Evolutionary conservation across 2,329 filamentous ascomycete species (phyloP), one percentile per base, ranked within the genome.

Genomic region (Pyricularia sp.): DNA sequence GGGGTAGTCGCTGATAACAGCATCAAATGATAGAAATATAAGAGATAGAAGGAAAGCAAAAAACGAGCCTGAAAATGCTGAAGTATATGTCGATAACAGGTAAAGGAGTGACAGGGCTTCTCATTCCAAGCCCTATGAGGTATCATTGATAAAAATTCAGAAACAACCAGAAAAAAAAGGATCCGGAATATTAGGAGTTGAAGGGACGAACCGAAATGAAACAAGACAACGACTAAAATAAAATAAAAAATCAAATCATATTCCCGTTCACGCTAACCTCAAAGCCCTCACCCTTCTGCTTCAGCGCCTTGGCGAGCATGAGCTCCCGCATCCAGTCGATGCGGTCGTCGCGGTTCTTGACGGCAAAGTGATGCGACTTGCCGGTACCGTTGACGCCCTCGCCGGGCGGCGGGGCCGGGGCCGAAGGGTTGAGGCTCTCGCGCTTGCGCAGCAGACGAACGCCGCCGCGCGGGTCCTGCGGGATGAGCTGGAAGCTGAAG

Each of bases 271-370:
- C 85, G 72, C 86, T 89, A 70, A 94, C 85, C 77, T 93, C 89
- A 70, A 89, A 93, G 22, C 91, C 91, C 70, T 91, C 87, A 61
- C 85, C 87, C 82, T 93, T 94, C 76, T 91, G 88, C 79, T 88
- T 90, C 73, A 91, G 79, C 22, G 91, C 91, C 79, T 94, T 94
- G 64, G 91, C 91, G 60, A 96, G 84, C 91, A 96, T 96, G 67
- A 96, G 79, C 81, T 96, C 91, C 65, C 91, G 83, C 91, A 96
- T 96, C 94, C 94, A 99, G 74, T 97, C 93, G 71, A 97, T 97
- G 67, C 93, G 84, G 73, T 97, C 90, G 72, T 97, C 91, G 16
- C 92, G 84, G 71, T 82, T 86, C 77, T 88, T 89, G 70, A 97
- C 93, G 0, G 93, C 91, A 74, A 97, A 97, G 74, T 97, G 91